These are phyloP conservation scores for Ustilaginoidea virens DNA, from an alignment of 2,329 filamentous ascomycete genomes.

Conservation along the genomic window DNA sequence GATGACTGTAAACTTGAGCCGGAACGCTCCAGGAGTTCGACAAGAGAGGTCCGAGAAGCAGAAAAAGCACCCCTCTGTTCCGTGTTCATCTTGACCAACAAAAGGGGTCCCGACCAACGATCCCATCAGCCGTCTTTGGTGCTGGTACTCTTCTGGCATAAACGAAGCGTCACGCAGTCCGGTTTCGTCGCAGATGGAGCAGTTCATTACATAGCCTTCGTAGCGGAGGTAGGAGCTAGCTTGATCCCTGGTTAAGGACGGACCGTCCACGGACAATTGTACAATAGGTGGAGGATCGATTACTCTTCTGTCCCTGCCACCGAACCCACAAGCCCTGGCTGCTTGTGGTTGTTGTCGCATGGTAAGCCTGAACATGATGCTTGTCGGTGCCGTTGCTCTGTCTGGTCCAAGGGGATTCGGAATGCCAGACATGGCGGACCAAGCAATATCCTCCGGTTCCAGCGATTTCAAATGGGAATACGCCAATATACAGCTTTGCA, in stretches of 20 bases:
- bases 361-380: constrained; percentile 15
- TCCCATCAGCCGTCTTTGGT: constrained; percentile 65
- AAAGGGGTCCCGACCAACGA: constrained; percentile 64
- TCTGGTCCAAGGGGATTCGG: constrained; percentile 13
- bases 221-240: constrained; percentile 35
- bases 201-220: constrained; percentile 58
- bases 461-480: not conserved
- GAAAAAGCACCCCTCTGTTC: constrained; percentile 66
- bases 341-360: constrained; percentile 68
- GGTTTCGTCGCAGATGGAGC: constrained; percentile 57
- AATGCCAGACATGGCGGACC: constrained; percentile 5
- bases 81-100: constrained; percentile 58
- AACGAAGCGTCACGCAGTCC: constrained; percentile 53
- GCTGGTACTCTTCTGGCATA: constrained; percentile 56
- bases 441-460: not conserved
- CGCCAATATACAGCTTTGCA: no score
- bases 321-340: constrained; percentile 69
- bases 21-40: constrained; percentile 60
- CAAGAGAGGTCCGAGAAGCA: constrained; percentile 74
- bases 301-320: constrained; percentile 65
- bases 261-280: constrained; percentile 51
- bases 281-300: constrained; percentile 77
- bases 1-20: constrained; percentile 59
- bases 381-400: constrained; percentile 8
- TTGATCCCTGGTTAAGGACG: constrained; percentile 38